phyloP scores from a whole-genome alignment of 2,329 filamentous ascomycete species.

The Aspergillus glaucus region DNA sequence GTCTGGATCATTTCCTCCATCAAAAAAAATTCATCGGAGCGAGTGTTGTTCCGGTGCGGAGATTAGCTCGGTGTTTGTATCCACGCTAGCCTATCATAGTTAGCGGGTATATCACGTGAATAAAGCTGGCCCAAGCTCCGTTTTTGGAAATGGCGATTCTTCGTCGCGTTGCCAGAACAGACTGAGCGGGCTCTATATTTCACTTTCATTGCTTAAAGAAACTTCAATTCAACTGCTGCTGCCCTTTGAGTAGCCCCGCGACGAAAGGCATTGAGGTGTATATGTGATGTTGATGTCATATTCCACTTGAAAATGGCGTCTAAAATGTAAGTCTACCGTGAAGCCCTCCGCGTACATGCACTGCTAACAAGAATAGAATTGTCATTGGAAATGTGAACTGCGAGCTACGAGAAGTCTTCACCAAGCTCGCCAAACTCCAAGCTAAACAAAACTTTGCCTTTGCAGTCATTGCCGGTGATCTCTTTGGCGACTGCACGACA shows the following conservation, averaged over 20 bases:
- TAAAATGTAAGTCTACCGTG: conserved; percentile 45
- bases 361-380: conserved; percentile 38
- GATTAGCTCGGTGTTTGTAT: conserved; percentile 13
- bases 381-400: conserved; percentile 81
- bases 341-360: neutral
- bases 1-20: conserved; percentile 12
- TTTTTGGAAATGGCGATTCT: conserved; percentile 10
- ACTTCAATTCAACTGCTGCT: too few species aligned
- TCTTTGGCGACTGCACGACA: conserved; percentile 57
- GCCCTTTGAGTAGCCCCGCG: too few species aligned
- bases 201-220: too few species aligned
- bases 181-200: neutral
- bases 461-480: conserved; percentile 74
- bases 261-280: neutral
- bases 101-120: conserved; percentile 20
- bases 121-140: conserved; percentile 27
- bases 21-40: conserved; percentile 35
- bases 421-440: conserved; percentile 74
- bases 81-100: conserved; percentile 4
- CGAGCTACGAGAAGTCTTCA: conserved; percentile 66
- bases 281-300: neutral
- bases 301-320: conserved; percentile 43
- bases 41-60: conserved; percentile 26
- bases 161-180: neutral
- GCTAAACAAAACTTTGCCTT: conserved; percentile 83